Conservation (phyloP, 2,329 filamentous ascomycete genomes). For the Didymella glomerata region DNA sequence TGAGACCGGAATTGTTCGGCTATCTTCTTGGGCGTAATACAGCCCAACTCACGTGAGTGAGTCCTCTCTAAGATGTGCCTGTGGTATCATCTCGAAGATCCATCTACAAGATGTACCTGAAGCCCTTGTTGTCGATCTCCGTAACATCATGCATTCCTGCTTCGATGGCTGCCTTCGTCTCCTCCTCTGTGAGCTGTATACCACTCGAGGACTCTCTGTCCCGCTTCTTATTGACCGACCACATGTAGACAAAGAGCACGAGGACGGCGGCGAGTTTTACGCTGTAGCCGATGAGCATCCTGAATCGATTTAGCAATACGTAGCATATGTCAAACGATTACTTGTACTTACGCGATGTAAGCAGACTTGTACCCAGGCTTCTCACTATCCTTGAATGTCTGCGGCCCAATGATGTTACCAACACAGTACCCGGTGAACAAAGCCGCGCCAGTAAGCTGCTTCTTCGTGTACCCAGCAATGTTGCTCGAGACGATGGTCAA, state of each 20-base stretch:
- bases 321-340: neutral
- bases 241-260: constrained; percentile 49
- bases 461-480: constrained; percentile 47
- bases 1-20: too few species aligned
- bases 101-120: constrained; percentile 49
- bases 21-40: too few species aligned
- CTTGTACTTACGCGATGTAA: constrained; percentile 22
- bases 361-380: constrained; percentile 46
- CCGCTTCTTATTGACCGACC: constrained; percentile 46
- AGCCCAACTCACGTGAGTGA: too few species aligned
- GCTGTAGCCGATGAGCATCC: constrained; percentile 51
- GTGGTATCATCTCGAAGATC: neutral
- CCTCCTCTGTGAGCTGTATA: constrained; percentile 38
- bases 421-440: constrained; percentile 54
- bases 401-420: constrained; percentile 54
- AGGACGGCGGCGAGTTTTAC: constrained; percentile 52
- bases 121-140: constrained; percentile 56
- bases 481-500: constrained; percentile 56
- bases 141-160: constrained; percentile 55
- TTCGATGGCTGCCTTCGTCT: constrained; percentile 48
- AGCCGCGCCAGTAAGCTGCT: constrained; percentile 65
- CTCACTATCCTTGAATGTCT: constrained; percentile 53
- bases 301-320: neutral
- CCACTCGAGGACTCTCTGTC: constrained; percentile 38
- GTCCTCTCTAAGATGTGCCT: too few species aligned